phyloP scores from a whole-genome alignment of 768 basidiomycete species.

The Tulasnella calospora region DNA sequence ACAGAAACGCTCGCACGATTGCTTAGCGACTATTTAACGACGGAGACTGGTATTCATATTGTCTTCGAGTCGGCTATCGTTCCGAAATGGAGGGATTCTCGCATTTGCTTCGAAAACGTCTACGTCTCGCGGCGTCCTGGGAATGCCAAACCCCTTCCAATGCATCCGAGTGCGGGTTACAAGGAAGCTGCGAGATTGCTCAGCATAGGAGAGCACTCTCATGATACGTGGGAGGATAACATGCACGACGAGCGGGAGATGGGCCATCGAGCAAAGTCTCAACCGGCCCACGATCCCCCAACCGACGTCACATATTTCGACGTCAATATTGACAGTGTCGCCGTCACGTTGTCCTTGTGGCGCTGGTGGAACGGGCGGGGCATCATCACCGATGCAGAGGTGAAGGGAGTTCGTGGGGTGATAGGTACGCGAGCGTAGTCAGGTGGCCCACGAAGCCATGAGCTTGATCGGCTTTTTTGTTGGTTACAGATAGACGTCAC shows the following conservation, averaged over 20 bases:
- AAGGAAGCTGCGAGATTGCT: slow-evolving; percentile 56
- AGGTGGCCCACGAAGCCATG: not conserved
- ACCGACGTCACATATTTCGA: slow-evolving; percentile 88
- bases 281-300: slow-evolving; percentile 29
- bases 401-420: slow-evolving; percentile 91
- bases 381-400: slow-evolving; percentile 79
- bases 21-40: slow-evolving; percentile 88
- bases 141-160: slow-evolving; percentile 33
- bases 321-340: slow-evolving; percentile 87
- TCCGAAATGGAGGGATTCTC: slow-evolving; percentile 94
- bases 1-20: slow-evolving; percentile 77
- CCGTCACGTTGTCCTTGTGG: slow-evolving; percentile 85
- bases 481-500: slow-evolving; percentile 72
- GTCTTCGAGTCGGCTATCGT: slow-evolving; percentile 98
- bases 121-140: slow-evolving; percentile 78
- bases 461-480: not conserved
- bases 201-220: slow-evolving; percentile 72
- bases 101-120: slow-evolving; percentile 94
- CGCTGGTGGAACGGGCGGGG: slow-evolving; percentile 97
- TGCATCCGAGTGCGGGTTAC: slow-evolving; percentile 37
- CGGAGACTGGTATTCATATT: slow-evolving; percentile 88
- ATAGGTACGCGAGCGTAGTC: slow-evolving; percentile 53
- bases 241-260: slow-evolving; percentile 27
- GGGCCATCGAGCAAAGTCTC: not conserved
- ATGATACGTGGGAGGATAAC: slow-evolving; percentile 37